A percentile compares a stretch with the other conserved stretches of the same genome.
Evolutionary conservation across 495 filamentous ascomycete species (phyloP).

Genomic region (Xylaria longipes): DNA sequence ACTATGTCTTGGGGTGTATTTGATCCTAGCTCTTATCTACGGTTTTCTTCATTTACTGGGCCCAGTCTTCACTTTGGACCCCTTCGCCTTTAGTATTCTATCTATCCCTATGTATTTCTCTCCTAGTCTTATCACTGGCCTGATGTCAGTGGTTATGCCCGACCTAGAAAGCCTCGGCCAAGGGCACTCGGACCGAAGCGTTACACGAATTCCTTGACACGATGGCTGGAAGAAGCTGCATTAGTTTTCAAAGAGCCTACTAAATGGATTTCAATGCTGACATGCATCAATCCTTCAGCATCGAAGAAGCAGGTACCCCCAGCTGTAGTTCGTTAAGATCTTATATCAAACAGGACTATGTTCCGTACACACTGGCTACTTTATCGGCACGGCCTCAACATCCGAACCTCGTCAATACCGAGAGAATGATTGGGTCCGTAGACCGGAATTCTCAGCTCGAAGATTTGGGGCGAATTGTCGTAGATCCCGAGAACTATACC

Average conservation of each 20-base stretch:
- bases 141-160: background rate
- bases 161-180: background rate
- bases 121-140: background rate
- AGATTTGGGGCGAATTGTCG: background rate
- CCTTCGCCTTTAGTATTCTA: background rate
- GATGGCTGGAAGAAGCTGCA: background rate
- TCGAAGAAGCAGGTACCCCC: background rate
- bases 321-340: background rate
- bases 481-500: background rate
- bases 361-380: background rate
- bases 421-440: background rate
- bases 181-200: background rate
- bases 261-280: background rate
- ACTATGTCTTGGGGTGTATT: background rate
- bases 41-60: background rate
- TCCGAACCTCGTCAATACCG: background rate
- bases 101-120: background rate
- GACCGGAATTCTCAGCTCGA: background rate
- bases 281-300: background rate
- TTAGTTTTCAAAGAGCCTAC: background rate
- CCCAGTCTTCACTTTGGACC: background rate
- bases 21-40: background rate
- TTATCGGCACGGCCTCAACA: background rate
- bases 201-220: background rate
- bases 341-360: background rate